Base-by-base conservation (phyloP, 495 filamentous ascomycete genomes). In the Trichoderma parareesei region DNA sequence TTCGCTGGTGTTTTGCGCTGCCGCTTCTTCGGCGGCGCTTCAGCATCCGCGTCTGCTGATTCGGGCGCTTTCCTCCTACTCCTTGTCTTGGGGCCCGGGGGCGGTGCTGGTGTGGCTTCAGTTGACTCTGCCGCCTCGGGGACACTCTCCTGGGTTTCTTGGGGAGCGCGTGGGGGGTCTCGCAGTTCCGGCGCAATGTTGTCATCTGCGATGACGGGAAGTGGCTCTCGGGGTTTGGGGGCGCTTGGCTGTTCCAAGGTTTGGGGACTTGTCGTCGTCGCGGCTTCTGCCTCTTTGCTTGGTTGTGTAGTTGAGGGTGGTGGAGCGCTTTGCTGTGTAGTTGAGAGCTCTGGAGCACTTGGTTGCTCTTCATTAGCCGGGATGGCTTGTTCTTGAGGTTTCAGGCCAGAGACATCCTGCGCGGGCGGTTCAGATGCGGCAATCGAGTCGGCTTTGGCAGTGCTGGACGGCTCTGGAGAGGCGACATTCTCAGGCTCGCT, bases 51-150 rank as follows among this genome's bases (percentile, higher is more conserved):
- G 9, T 53, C 46, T 13, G 60, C 38, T 42, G 38, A 27, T 10
- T n/a, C 38, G 13, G 38, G 20, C 27, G 61, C 61, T 33, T 42
- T 44, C 43, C 61, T 42, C 20, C 43, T 63, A 10, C 41, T 43
- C 49, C 41, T 44, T 9, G 33, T 33, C n/a, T 49, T 63, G 8
- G 61, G 61, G 3, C 13, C 41, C 6, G 61, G 16, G 20, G 61
- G 33, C n/a, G 60, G 16, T 42, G 16, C 38, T 20, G 60, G 60
- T 16, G 60, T 40, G 35, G 55, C 55, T 11, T n/a, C n/a, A 14
- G 44, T 60, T 6, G 38, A 66, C 60, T 68, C 69, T 59, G 53
- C 8, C 37, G 53, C 16, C 33, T 57, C 53, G 53, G 53, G 53
- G 11, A 14, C 27, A 37, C 10, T 35, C 27, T 57, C 53, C 14